phyloP scores from a whole-genome alignment of 2,329 filamentous ascomycete species.

The Lachnellula subtilissima region DNA sequence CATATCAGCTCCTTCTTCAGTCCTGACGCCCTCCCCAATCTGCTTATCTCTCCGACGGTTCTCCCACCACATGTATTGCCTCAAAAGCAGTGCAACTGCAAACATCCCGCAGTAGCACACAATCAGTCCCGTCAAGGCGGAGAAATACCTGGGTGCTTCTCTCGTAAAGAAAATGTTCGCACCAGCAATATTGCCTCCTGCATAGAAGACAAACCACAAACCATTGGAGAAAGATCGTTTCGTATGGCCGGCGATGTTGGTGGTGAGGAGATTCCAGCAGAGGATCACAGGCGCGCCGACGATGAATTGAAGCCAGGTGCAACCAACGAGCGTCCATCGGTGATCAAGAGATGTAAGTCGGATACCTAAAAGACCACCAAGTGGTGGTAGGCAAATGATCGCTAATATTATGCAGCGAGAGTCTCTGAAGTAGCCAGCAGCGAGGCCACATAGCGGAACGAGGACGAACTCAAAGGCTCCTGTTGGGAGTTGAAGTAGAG shows the following conservation, averaged over 20 bases:
- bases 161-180: conserved; percentile 54
- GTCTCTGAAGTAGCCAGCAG: not conserved
- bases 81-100: not conserved
- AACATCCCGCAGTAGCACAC: conserved; percentile 34
- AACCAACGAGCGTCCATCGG: conserved; percentile 56
- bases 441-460: not conserved
- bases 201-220: conserved; percentile 62
- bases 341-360: conserved; percentile 60
- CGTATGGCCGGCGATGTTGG: conserved; percentile 67
- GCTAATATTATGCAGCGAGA: not conserved
- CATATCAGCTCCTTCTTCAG: conserved; percentile 44
- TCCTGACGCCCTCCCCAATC: not conserved
- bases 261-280: conserved; percentile 37
- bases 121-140: conserved; percentile 36
- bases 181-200: conserved; percentile 60
- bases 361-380: conserved; percentile 32
- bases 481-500: conserved; percentile 68
- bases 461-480: conserved; percentile 39
- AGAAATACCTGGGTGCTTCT: conserved; percentile 51
- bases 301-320: conserved; percentile 66
- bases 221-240: conserved; percentile 72
- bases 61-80: conserved; percentile 6
- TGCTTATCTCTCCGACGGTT: conserved; percentile 10
- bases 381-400: conserved; percentile 1
- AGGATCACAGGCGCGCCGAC: conserved; percentile 48